Evolutionary conservation across 306 rosid genomes (phyloP).

Genomic region (Fragaria ananassa): DNA sequence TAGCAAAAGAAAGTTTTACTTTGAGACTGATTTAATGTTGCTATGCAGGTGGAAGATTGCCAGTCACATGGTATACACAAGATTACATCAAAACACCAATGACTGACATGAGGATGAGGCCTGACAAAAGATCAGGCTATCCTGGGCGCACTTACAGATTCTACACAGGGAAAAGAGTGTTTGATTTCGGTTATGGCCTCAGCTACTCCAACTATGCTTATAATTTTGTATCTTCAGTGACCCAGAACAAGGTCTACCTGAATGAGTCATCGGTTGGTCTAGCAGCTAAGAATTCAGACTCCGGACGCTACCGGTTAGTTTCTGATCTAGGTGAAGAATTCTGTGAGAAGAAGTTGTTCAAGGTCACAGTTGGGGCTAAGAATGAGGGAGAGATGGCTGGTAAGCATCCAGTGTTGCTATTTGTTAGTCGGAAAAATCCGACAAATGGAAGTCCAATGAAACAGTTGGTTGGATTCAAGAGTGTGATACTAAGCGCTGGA

Average conservation of each 20-base stretch:
- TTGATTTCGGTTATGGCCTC: constrained; percentile 80
- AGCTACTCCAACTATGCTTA: constrained; percentile 74
- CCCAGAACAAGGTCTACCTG: constrained; percentile 50
- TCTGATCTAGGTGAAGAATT: constrained; percentile 47
- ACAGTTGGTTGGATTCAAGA: constrained; percentile 66
- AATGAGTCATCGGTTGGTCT: constrained; percentile 44
- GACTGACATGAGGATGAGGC: constrained; percentile 99
- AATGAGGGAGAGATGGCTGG: constrained; percentile 75
- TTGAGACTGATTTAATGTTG: constrained; percentile 12
- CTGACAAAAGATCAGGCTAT: constrained; percentile 57
- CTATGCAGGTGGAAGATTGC: constrained; percentile 79
- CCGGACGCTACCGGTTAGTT: constrained; percentile 46
- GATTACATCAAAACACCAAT: constrained; percentile 65
- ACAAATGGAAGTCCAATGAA: constrained; percentile 50
- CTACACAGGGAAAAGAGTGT: constrained; percentile 68
- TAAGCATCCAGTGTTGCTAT: constrained; percentile 71
- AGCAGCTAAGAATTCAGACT: constrained; percentile 40
- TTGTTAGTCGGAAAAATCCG: constrained; percentile 33
- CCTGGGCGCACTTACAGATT: constrained; percentile 86
- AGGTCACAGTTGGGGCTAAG: constrained; percentile 46
- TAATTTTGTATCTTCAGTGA: constrained; percentile 40
- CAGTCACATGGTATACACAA: constrained; percentile 82
- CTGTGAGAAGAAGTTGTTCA: constrained; percentile 49
- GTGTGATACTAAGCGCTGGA: constrained; percentile 57
- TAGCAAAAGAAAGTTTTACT: background rate